These are phyloP conservation scores for Clarireedia monteithiana DNA, from an alignment of 2,329 filamentous ascomycete species.

Conservation along the genomic window DNA sequence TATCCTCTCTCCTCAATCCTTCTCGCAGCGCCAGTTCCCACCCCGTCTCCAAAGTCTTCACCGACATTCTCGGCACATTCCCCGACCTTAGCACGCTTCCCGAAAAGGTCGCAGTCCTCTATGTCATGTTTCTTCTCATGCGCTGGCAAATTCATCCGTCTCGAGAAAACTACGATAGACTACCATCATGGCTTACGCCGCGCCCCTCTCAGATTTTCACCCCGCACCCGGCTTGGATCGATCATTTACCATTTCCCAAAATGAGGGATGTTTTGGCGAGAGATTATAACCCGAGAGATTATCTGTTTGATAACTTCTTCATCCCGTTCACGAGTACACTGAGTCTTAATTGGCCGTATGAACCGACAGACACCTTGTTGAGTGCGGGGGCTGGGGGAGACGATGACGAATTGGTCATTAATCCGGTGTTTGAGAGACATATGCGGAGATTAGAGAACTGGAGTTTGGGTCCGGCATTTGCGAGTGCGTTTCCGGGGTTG, in stretches of 20 bases:
- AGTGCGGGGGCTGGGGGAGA: constrained; percentile 48
- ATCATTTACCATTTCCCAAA: constrained; percentile 70
- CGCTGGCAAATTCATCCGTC: constrained; percentile 78
- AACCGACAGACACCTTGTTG: constrained; percentile 61
- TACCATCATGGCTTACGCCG: constrained; percentile 68
- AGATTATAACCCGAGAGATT: constrained; percentile 40
- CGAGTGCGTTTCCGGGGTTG: constrained; percentile 53
- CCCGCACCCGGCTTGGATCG: constrained; percentile 73
- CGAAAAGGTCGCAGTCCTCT: constrained; percentile 74
- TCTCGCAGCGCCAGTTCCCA: constrained; percentile 55
- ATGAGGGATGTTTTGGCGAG: constrained; percentile 63
- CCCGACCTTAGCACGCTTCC: constrained; percentile 71
- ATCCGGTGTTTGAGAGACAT: constrained; percentile 80
- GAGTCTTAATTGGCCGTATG: constrained; percentile 78
- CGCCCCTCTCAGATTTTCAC: constrained; percentile 55
- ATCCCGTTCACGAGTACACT: constrained; percentile 72
- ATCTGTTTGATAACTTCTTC: constrained; percentile 74
- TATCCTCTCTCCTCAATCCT: constrained; percentile 71
- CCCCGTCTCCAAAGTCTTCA: constrained; percentile 76
- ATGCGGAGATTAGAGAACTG: constrained; percentile 70
- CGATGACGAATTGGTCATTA: constrained; percentile 60
- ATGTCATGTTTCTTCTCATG: constrained; percentile 82
- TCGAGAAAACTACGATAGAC: constrained; percentile 66
- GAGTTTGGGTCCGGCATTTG: constrained; percentile 66
- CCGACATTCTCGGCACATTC: constrained; percentile 78